Percentiles rank a stretch among this genome's conserved stretches.
These are phyloP conservation scores for Corinectria fuckeliana DNA, from an alignment of 2,329 filamentous ascomycete genomes.

Conservation along the genomic window DNA sequence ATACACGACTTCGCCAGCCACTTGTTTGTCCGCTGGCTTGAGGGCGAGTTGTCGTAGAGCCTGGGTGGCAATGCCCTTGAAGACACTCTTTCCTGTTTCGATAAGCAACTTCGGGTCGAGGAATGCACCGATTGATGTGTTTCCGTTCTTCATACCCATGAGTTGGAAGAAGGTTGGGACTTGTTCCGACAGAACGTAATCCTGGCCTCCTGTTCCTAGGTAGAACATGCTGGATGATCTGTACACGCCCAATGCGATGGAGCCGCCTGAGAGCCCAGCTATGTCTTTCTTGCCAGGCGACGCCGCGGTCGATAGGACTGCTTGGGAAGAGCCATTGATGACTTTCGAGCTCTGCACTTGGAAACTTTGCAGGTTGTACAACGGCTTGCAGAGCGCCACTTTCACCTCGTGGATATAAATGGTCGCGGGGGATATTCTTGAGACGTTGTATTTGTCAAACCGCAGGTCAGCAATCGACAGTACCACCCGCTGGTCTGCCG, in stretches of 20 bases:
- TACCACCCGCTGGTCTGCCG: conserved; percentile 30
- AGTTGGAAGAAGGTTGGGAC: conserved; percentile 37
- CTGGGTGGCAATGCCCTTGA: conserved; percentile 27
- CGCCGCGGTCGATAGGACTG: not conserved
- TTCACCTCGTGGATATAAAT: conserved; percentile 30
- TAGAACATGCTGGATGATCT: conserved; percentile 18
- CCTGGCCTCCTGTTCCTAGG: conserved; percentile 26
- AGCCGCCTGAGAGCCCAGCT: conserved; percentile 18
- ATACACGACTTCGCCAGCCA: conserved; percentile 16
- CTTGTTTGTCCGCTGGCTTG: conserved; percentile 16
- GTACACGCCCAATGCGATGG: conserved; percentile 22
- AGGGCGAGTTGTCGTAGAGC: conserved; percentile 16
- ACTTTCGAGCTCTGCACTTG: conserved; percentile 15
- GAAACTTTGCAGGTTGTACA: conserved; percentile 26
- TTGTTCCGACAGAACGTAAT: conserved; percentile 28
- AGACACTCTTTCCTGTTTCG: conserved; percentile 19
- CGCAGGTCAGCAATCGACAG: conserved; percentile 30
- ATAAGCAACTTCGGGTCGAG: conserved; percentile 20
- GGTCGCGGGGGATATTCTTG: conserved; percentile 10
- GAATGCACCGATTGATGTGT: conserved; percentile 16
- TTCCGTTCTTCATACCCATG: conserved; percentile 32
- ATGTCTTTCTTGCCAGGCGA: conserved; percentile 6
- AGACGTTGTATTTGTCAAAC: conserved; percentile 21
- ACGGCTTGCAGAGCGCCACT: conserved; percentile 28
- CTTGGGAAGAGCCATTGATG: conserved; percentile 19